Base-by-base conservation (phyloP, 331 rosid genomes). In the Prunus yedoensis region DNA sequence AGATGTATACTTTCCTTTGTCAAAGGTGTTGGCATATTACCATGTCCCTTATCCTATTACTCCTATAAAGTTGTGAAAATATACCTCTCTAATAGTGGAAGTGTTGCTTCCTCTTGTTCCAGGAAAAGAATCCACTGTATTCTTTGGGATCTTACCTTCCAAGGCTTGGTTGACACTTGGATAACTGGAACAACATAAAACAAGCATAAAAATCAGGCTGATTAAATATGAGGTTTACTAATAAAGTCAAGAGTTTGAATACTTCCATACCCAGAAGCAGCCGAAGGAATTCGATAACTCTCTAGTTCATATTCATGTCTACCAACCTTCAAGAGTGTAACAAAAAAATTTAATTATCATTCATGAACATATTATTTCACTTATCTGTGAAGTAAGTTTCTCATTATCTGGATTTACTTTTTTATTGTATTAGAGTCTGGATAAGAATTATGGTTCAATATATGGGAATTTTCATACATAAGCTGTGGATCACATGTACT, bases 41-140 rank as follows among this genome's bases (percentile, higher is more conserved):
- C 23, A 63, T 63, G n/a, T 32, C 66, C 10, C 66, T 30, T 63
- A 63, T 63, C 75, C 62, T 38, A 8, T 27, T 20, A 59, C 57
- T 51, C 67, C 5, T 4, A 30, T 58, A 66, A 57, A 51, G 49
- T 45, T 10, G 54, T 52, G 11, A 38, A 60, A 45, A 73, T 25
- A 56, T 75, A 83, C 86, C 86, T 83, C 83, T 28, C 68, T 30
- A 21, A 66, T 35, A 41, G 61, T 60, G 81, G 81, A 70, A 64
- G 78, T 28, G 61, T 16, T 64, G 66, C 49, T 51, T 63, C 73
- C 60, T 73, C 73, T 77, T 6, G 28, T 47, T 46, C 77, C 74
- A 47, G 69, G 66, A 74, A 78, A 41, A 20, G 85, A 71, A 74
- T 75, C 59, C 5, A 70, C 45, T 78, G 77, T 72, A 74, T 35